A percentile compares a stretch with the other conserved stretches of the same genome.
These are phyloP conservation scores for Pulveroboletus sp. DNA, from an alignment of 768 basidiomycete species.

Conservation along the genomic window DNA sequence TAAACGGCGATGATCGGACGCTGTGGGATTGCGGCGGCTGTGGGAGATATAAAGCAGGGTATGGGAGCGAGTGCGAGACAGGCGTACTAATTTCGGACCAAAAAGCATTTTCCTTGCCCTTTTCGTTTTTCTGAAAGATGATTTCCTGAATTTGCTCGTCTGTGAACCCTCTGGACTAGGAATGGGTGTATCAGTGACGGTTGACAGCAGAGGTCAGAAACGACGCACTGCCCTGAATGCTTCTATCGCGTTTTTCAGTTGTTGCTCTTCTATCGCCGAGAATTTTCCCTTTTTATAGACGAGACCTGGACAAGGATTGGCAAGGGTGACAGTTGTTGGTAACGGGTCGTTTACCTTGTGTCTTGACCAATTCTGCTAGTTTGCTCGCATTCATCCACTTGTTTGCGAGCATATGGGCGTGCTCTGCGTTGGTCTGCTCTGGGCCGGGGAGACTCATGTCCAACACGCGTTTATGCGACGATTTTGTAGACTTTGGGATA, in stretches of 20 bases:
- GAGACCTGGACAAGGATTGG: conserved; percentile 48
- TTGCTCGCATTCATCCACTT: conserved; percentile 77
- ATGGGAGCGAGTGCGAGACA: background rate
- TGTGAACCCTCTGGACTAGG: conserved; percentile 50
- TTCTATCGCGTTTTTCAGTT: conserved; percentile 63
- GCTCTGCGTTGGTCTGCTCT: conserved; percentile 48
- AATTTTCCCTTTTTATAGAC: conserved; percentile 88
- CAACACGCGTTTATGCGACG: conserved; percentile 37
- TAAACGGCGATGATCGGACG: conserved; percentile 84
- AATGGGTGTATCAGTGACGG: conserved; percentile 2
- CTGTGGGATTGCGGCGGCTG: conserved; percentile 68
- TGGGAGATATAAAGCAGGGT: conserved; percentile 7
- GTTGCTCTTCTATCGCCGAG: conserved; percentile 72
- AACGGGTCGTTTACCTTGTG: conserved; percentile 48
- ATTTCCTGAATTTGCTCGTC: conserved; percentile 57
- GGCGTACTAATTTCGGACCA: conserved; percentile 79
- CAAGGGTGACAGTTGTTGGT: background rate
- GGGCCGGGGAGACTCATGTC: conserved; percentile 42
- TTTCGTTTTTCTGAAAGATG: conserved; percentile 67
- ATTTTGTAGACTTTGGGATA: conserved; percentile 35
- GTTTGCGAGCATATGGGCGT: conserved; percentile 68
- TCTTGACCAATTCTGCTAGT: conserved; percentile 64
- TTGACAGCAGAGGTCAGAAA: background rate
- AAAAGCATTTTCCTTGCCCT: conserved; percentile 61
- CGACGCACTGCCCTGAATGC: conserved; percentile 53